A percentile compares a stretch with the other conserved stretches of the same genome.
phyloP scores from a whole-genome alignment of 2,329 filamentous ascomycete genomes.

The Neurospora sp. region DNA sequence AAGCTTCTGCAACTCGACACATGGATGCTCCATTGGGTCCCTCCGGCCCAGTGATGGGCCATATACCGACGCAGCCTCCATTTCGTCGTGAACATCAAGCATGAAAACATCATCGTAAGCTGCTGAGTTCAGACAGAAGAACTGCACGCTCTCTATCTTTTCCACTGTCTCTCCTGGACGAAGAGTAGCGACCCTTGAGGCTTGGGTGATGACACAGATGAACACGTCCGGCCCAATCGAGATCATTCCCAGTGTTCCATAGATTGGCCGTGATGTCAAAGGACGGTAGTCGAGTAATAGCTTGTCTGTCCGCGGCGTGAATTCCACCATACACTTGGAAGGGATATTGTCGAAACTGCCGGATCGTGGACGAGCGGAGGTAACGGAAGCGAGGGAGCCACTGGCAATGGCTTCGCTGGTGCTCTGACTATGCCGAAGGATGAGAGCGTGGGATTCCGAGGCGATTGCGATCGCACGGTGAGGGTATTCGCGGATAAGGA shows the following conservation, averaged over 20 bases:
- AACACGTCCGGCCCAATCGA: conserved; percentile 79
- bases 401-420: conserved; percentile 50
- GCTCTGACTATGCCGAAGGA: conserved; percentile 69
- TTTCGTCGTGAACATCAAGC: conserved; percentile 44
- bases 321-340: conserved; percentile 80
- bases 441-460: conserved; percentile 67
- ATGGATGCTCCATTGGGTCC: conserved; percentile 78
- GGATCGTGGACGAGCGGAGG: conserved; percentile 34
- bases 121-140: conserved; percentile 81
- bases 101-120: conserved; percentile 72
- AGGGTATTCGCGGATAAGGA: conserved; percentile 78
- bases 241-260: conserved; percentile 83
- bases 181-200: conserved; percentile 68
- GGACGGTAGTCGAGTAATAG: conserved; percentile 69
- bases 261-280: conserved; percentile 62
- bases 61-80: conserved; percentile 39
- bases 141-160: conserved; percentile 77
- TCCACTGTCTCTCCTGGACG: conserved; percentile 83
- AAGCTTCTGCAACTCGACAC: conserved; percentile 81
- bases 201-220: conserved; percentile 76
- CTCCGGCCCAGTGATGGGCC: conserved; percentile 48
- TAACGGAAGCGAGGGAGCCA: conserved; percentile 46
- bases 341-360: conserved; percentile 33
- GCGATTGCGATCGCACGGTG: conserved; percentile 81
- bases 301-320: conserved; percentile 52